Base-by-base conservation (phyloP, 371 early-diverging fungal species). In the Rhizomucor pusillus region DNA sequence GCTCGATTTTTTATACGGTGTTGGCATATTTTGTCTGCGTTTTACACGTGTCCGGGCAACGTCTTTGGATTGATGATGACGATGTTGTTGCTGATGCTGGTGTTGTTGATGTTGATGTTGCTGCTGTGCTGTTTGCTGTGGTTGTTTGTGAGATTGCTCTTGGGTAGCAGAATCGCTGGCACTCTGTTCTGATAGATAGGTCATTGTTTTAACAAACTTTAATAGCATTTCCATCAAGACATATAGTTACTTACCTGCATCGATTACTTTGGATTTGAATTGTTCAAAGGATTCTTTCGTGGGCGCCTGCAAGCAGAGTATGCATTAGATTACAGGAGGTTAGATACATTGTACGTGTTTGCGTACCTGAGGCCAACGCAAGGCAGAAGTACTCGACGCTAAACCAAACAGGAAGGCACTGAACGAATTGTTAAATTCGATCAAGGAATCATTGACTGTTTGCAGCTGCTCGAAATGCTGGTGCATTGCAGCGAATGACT, bases 321-420 rank as follows among this genome's bases (percentile, higher is more conserved):
- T 19, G 14, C 41, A 19, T 14, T 41, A n/a, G n/a, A n/a, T n/a
- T n/a, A n/a, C n/a, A n/a, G n/a, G n/a, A n/a, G n/a, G n/a, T n/a
- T n/a, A n/a, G n/a, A n/a, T n/a, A n/a, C n/a, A n/a, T n/a, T n/a
- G n/a, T n/a, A n/a, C n/a, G n/a, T n/a, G n/a, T n/a, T 16, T 14
- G 11, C 12, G 14, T 55, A 63, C 69, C 51, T 69, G 56, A 33
- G 61, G 57, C 52, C 60, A 73, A 11, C 60, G 46, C 6, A 67
- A 43, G 5, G 61, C 48, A 18, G 64, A 47, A 9, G 60, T 55
- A 46, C 63, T 65, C 33, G 66, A 60, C 45, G 63, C 56, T 50
- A 73, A 35, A 3, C 69, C 73, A 49, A 65, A 67, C 45, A 73
- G 49, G 44, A 73, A 73, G 10, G 65, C 63, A 5, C 65, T 67